These are phyloP conservation scores for Cynanchum wilfordii DNA, from an alignment of 257 asterid species.

Conservation along the genomic window DNA sequence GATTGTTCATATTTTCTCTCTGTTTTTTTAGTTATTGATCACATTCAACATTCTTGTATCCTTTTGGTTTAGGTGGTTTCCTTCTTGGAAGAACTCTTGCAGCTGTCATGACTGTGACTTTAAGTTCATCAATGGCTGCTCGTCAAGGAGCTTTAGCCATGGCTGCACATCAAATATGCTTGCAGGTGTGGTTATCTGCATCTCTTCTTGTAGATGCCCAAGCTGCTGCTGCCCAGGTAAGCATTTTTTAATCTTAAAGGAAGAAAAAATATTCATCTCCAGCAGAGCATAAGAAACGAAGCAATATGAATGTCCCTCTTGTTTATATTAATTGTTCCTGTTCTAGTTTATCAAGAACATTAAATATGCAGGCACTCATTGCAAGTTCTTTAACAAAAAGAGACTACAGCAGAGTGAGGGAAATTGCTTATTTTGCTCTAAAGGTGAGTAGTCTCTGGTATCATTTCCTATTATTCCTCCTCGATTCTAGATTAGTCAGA, in stretches of 20 bases:
- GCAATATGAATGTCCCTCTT: neutral
- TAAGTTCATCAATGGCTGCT: slow-evolving; percentile 37
- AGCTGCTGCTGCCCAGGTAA: slow-evolving; percentile 36
- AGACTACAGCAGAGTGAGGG: slow-evolving; percentile 28
- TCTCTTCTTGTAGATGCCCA: slow-evolving; percentile 39
- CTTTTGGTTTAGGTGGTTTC: slow-evolving; percentile 32
- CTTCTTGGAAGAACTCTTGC: slow-evolving; percentile 40
- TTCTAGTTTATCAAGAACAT: neutral
- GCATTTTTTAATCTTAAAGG: neutral
- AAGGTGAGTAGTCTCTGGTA: slow-evolving; percentile 18
- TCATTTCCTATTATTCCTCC: neutral
- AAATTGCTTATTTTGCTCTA: slow-evolving; percentile 22
- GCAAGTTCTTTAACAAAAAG: slow-evolving; percentile 33
- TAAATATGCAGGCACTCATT: slow-evolving; percentile 26
- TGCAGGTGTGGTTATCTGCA: slow-evolving; percentile 36
- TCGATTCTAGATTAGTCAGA: too few species aligned
- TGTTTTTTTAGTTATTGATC: neutral
- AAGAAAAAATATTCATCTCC: neutral
- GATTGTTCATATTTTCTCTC: neutral
- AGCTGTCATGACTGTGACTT: slow-evolving; percentile 34
- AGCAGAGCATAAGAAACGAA: neutral
- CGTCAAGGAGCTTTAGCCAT: slow-evolving; percentile 31
- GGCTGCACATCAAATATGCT: slow-evolving; percentile 45
- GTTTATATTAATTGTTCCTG: neutral
- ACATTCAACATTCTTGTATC: neutral